These are phyloP conservation scores for Pseudopithomyces chartarum DNA, from an alignment of 2,329 filamentous ascomycete genomes.

Conservation along the genomic window DNA sequence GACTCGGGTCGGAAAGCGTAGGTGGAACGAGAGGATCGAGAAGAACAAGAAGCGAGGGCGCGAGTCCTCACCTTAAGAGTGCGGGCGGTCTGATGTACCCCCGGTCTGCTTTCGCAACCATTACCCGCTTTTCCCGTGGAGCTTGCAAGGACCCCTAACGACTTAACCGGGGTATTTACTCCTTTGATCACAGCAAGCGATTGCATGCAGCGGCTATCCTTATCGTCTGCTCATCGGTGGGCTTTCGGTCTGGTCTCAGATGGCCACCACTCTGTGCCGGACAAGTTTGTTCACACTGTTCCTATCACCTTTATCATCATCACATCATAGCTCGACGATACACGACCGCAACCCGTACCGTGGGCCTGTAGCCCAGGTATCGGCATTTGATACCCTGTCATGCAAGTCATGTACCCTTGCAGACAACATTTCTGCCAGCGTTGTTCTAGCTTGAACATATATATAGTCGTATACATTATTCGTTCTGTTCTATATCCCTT, in stretches of 20 bases:
- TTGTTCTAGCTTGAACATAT: constrained; percentile 1
- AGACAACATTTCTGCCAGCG: constrained; percentile 1
- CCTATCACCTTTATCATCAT: neutral
- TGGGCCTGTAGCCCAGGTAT: neutral
- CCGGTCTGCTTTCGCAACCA: constrained; percentile 32
- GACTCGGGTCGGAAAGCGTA: constrained; percentile 81
- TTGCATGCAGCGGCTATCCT: constrained; percentile 24
- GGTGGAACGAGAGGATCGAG: constrained; percentile 56
- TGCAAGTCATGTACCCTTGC: constrained; percentile 9
- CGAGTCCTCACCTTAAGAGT: constrained; percentile 45
- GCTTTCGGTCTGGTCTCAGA: constrained; percentile 27
- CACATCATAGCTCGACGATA: neutral
- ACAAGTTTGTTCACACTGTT: constrained; percentile 21
- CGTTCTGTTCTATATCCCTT: constrained; percentile 7
- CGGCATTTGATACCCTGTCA: constrained; percentile 12
- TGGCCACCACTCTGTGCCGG: constrained; percentile 20
- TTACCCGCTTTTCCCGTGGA: constrained; percentile 35
- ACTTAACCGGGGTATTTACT: constrained; percentile 35
- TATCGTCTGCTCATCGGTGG: constrained; percentile 12
- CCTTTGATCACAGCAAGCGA: constrained; percentile 30
- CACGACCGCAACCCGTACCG: neutral
- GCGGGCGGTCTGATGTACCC: constrained; percentile 26
- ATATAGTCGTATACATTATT: neutral
- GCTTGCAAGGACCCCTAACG: constrained; percentile 40
- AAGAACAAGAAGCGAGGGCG: constrained; percentile 46